Conservation (phyloP, 257 asterid genomes). For the Plantago elongata region DNA sequence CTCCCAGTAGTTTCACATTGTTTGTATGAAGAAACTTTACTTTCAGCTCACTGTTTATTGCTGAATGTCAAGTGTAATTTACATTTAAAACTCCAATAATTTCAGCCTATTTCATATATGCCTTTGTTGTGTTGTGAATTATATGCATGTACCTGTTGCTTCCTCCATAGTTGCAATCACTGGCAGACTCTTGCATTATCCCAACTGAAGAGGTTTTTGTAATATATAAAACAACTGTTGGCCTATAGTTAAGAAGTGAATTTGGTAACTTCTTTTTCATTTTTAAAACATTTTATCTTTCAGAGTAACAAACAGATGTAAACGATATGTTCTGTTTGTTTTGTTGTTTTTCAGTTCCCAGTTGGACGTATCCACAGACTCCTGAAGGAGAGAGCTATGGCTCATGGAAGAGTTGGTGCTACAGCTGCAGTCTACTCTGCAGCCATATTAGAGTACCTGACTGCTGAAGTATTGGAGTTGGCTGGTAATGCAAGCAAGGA, state of each 20-base stretch:
- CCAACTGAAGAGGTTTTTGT: neutral
- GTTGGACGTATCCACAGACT: conserved; percentile 12
- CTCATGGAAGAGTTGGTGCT: conserved; percentile 7
- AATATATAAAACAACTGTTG: neutral
- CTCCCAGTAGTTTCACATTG: no score
- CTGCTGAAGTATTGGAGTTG: conserved; percentile 9
- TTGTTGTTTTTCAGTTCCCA: neutral
- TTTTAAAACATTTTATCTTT: neutral
- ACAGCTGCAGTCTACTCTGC: conserved; percentile 14
- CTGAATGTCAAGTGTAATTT: neutral
- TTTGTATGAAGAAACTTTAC: no score
- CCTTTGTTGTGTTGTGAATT: neutral
- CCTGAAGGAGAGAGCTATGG: conserved; percentile 4
- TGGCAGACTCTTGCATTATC: neutral
- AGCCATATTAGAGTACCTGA: conserved; percentile 7
- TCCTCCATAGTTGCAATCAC: neutral
- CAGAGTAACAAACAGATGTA: neutral
- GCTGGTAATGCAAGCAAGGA: conserved; percentile 11
- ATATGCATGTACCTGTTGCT: neutral
- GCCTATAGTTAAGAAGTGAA: neutral
- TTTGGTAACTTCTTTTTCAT: neutral
- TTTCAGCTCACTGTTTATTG: neutral
- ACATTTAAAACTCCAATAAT: neutral
- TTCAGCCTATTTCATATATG: neutral
- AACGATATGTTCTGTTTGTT: neutral